Percentiles rank a stretch among this genome's conserved stretches.
Conservation (phyloP, 352 stramenopile species). For the Globisporangium irregulare region DNA sequence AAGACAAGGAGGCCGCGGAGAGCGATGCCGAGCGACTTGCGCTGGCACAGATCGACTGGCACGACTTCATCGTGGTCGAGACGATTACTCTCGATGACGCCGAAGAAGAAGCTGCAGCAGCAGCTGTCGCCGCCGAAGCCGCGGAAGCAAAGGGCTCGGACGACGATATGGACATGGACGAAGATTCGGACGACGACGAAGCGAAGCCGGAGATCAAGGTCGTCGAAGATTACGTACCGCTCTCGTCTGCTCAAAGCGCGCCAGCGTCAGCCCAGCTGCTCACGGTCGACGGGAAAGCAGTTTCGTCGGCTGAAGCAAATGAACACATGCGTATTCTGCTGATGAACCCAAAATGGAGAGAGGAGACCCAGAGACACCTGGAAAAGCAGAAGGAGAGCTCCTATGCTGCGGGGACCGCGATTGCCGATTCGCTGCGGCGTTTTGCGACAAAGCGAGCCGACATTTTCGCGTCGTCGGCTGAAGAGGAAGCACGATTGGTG, state of each 20-base stretch:
- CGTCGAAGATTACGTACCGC: conserved; percentile 85
- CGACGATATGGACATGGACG: conserved; percentile 90
- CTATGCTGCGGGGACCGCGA: conserved; percentile 92
- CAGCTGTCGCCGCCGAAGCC: conserved; percentile 23
- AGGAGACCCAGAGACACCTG: conserved; percentile 94
- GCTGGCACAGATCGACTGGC: conserved; percentile 95
- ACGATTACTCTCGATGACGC: conserved; percentile 95
- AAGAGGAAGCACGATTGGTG: conserved; percentile 74
- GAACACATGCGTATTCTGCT: conserved; percentile 99
- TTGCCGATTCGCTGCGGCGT: conserved; percentile 92
- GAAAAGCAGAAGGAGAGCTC: conserved; percentile 97
- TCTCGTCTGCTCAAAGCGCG: conserved; percentile 30
- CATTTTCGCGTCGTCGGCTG: conserved; percentile 91
- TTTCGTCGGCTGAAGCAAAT: conserved; percentile 87
- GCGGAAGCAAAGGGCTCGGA: conserved; percentile 50
- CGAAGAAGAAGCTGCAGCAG: conserved; percentile 53
- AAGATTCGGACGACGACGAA: conserved; percentile 67
- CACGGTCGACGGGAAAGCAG: conserved; percentile 86
- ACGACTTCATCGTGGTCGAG: conserved; percentile 99
- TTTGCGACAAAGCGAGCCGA: conserved; percentile 92
- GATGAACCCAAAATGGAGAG: conserved; percentile 97
- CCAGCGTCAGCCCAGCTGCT: conserved; percentile 37
- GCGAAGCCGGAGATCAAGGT: conserved; percentile 68
- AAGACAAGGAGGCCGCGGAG: conserved; percentile 68
- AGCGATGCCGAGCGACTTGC: conserved; percentile 74